Base-by-base conservation (phyloP, 31 red algal species). In the Porphyra umbilicalis region DNA sequence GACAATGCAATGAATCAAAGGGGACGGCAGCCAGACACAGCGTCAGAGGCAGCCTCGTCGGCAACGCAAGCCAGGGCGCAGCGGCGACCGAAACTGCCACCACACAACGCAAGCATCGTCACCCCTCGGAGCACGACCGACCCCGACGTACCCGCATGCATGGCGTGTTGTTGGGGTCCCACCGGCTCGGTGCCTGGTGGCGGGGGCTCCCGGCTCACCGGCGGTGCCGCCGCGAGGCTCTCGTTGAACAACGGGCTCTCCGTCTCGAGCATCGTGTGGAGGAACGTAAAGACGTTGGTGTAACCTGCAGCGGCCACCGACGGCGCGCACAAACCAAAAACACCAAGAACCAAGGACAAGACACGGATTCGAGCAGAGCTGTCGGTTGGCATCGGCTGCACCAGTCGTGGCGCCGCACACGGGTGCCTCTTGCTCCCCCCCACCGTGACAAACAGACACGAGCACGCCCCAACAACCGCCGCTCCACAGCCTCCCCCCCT, bases 381-480 rank as follows among this genome's bases (percentile, higher is more conserved):
- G n/a, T n/a, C n/a, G n/a, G n/a, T n/a, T n/a, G n/a, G n/a, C n/a
- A n/a, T n/a, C n/a, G n/a, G n/a, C n/a, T n/a, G n/a, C n/a, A n/a
- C n/a, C n/a, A n/a, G n/a, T n/a, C n/a, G n/a, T n/a, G n/a, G n/a
- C n/a, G n/a, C n/a, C n/a, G n/a, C n/a, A n/a, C n/a, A n/a, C n/a
- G n/a, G n/a, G n/a, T n/a, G n/a, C n/a, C n/a, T n/a, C n/a, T n/a
- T n/a, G n/a, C n/a, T n/a, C n/a, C n/a, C n/a, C n/a, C n/a, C n/a
- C n/a, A n/a, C n/a, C n/a, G n/a, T n/a, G n/a, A n/a, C n/a, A n/a
- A n/a, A n/a, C 84, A 86, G 80, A 32, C 80, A 38, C 42, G 80
- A 81, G 25, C 84, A 35, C 84, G 80, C 84, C 20, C 36, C 32
- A 40, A 81, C 84, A 67, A 81, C 84, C 36, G 78, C 84, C 30